Conservation (phyloP, 495 filamentous ascomycete species). For the Ramalina intermedia region DNA sequence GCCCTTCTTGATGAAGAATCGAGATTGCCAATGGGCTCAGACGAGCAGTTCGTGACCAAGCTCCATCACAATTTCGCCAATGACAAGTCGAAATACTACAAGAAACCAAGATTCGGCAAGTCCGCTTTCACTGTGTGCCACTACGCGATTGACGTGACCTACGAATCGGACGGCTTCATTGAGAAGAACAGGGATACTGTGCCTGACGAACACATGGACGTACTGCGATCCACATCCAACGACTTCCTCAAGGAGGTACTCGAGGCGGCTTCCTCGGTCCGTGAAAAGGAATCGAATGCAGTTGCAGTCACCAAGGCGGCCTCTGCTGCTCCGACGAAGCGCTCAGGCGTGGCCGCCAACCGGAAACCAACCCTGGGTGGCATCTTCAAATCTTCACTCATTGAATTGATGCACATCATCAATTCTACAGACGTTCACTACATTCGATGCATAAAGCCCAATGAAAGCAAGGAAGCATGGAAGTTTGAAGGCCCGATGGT, state of each 20-base stretch:
- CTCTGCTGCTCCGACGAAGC: constrained; percentile 49
- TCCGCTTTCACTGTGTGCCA: constrained; percentile 97
- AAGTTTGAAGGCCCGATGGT: constrained; percentile 99
- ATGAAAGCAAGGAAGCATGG: constrained; percentile 93
- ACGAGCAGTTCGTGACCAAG: constrained; percentile 96
- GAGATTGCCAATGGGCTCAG: constrained; percentile 87
- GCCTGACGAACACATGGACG: constrained; percentile 92
- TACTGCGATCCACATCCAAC: constrained; percentile 74
- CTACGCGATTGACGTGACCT: constrained; percentile 96
- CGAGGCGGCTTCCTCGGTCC: constrained; percentile 65
- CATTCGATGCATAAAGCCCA: constrained; percentile 98
- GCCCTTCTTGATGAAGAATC: constrained; percentile 94
- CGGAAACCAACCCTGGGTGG: constrained; percentile 94
- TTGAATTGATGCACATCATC: constrained; percentile 96
- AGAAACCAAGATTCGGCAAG: constrained; percentile 94
- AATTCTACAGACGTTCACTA: constrained; percentile 98
- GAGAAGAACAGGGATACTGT: constrained; percentile 99
- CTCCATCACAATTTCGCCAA: constrained; percentile 85
- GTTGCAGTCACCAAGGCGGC: constrained; percentile 55
- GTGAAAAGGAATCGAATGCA: constrained; percentile 75
- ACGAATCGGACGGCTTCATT: constrained; percentile 99
- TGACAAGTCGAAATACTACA: constrained; percentile 94
- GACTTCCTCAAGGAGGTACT: constrained; percentile 74
- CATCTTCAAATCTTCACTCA: constrained; percentile 96
- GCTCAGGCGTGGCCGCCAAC: constrained; percentile 80